Evolutionary conservation across 2,329 filamentous ascomycete species (phyloP), one percentile per base, ranked within the genome.

Genomic region (Sphaerulina populicola): DNA sequence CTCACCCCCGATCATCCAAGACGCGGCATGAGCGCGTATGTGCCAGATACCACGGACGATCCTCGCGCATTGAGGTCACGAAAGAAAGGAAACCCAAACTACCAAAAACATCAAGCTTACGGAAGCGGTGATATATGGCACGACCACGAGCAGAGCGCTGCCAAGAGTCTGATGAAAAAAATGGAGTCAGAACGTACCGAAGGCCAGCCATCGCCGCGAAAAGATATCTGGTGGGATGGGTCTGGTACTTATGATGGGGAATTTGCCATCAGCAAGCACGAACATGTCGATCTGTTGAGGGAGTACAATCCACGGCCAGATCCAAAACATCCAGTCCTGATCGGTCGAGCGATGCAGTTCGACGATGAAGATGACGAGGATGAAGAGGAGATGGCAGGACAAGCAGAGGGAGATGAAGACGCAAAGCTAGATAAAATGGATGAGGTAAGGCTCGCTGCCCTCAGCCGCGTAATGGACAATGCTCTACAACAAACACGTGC

Each of bases 11-110:
- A 38, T n/a, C 40, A 44, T n/a, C 47, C 41, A 35, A 38, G 30
- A 11, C 11, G 47, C 15, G 47, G 47, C 23, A n/a, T 38, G 30
- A 50, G 36, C 8, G 47, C 47, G 11, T 50, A 50, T 44, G 40
- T 50, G 5, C 40, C 47, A 9, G 47, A 31, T 14, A 43, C 40
- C 9, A 21, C 44, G 9, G 39, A 44, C 33, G 33, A 44, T 18
- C 14, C 41, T 29, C 40, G 40, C 10, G 39, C 40, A 15, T 40
- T 50, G 39, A 48, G 42, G 27, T 37, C 45, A 42, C 47, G 35
- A 12, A 14, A 18, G 18, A 3, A n/a, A 6, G n/a, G 11, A n/a
- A 21, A 50, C 11, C 47, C 47, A 38, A 29, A 44, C 33, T 44
- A 29, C 31, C 37, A 38, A n/a, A 18, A 9, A 31, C 47, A 21